A percentile compares a stretch with the other conserved stretches of the same genome.
Evolutionary conservation across 257 asterid species (phyloP).

Genomic region (Ehretia macrophylla): DNA sequence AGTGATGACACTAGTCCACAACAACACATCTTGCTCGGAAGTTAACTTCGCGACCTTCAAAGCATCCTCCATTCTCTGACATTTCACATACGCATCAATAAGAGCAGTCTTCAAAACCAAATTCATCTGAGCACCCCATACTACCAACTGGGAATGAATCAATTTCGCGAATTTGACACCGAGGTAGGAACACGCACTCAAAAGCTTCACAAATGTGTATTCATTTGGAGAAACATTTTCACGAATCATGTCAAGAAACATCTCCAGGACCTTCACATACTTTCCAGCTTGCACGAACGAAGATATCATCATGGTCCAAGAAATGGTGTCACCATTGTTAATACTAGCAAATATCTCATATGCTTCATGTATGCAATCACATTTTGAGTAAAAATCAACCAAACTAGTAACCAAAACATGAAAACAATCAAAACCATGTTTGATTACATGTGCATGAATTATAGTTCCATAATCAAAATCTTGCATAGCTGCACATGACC

Average conservation of each 20-base stretch:
- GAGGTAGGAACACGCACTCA: slow-evolving; percentile 10
- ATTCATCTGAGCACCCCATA: slow-evolving; percentile 17
- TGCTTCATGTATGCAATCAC: slow-evolving; percentile 2
- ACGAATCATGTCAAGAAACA: slow-evolving; percentile 8
- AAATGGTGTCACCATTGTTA: slow-evolving; percentile 10
- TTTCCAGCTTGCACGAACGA: slow-evolving; percentile 4
- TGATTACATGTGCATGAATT: slow-evolving; percentile 4
- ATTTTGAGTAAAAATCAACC: slow-evolving; percentile 16
- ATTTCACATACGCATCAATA: slow-evolving; percentile 12
- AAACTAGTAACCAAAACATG: slow-evolving; percentile 7
- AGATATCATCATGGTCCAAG: slow-evolving; percentile 20
- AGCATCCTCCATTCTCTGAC: slow-evolving; percentile 17
- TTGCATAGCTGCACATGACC: slow-evolving; percentile 9
- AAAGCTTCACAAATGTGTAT: slow-evolving; percentile 14
- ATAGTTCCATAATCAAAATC: slow-evolving; percentile 1
- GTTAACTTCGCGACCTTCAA: slow-evolving; percentile 10
- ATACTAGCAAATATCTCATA: not conserved
- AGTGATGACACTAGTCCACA: slow-evolving; percentile 9
- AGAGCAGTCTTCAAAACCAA: slow-evolving; percentile 20
- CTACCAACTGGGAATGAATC: slow-evolving; percentile 10
- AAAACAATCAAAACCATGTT: slow-evolving; percentile 9
- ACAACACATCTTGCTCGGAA: slow-evolving; percentile 13
- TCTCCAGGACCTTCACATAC: slow-evolving; percentile 2
- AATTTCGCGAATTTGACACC: slow-evolving; percentile 8
- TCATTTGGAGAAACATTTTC: slow-evolving; percentile 10